Evolutionary conservation across 768 basidiomycete genomes (phyloP), one percentile per base, ranked within the genome.

Genomic region (Leccinellum albellum): DNA sequence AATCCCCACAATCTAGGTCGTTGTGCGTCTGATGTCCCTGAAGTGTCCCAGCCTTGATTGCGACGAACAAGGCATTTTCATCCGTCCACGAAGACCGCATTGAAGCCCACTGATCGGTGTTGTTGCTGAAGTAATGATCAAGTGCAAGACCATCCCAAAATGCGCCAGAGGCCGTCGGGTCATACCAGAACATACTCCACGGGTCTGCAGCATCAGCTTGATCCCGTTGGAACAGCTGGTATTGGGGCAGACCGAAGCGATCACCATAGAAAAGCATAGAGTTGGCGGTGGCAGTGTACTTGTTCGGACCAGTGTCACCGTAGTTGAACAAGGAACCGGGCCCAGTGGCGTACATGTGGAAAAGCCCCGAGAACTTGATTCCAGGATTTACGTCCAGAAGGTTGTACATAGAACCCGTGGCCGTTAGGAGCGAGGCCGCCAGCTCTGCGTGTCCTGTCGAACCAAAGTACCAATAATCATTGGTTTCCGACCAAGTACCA

Each of bases 381-480:
- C 83, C 82, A n/a, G 84, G 68, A 74, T 98, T 96, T 59, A 74
- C 70, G 50, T 76, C 73, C 54, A 93, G 77, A 44, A 99, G 78
- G 37, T 85, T 85, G 65, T 85, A 89, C 68, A 89, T 78, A 42
- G 86, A 88, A 45, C 97, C 97, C 20, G 93, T 91, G 3, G 97
- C 94, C 9, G 89, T 84, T 13, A 86, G 68, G 54, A 99, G 83
- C 6, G 92, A 81, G 2, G 92, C 83, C 2, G 86, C 66, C 88
- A 98, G 86, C 75, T 98, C 94, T 4, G 93, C 92, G 65, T 89
- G 87, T 15, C 84, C 92, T 8, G 91, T 95, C 35, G 87, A 91
- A 68, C 94, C 95, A 64, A 96, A 98, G 73, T 91, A 92, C 91
- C 92, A 94, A 67, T 94, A 96, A 73, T 98, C 91, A 33, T 91